phyloP scores from a whole-genome alignment of 1,139 yeast genomes.

The Debaryomyces nepalensis region DNA sequence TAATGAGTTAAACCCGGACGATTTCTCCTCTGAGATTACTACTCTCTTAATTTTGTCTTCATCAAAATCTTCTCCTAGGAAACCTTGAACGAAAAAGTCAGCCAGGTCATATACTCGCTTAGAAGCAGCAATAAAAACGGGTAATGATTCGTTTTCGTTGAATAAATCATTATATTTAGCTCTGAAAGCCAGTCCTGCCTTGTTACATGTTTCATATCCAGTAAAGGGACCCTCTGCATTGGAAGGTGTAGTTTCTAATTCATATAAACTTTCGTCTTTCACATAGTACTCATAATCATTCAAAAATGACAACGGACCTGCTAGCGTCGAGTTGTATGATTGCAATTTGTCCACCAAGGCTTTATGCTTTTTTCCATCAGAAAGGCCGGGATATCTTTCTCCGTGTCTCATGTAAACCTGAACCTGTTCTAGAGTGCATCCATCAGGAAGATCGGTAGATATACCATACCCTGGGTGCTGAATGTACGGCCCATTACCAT shows the following conservation, averaged over 20 bases:
- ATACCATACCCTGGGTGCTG: slow-evolving; percentile 42
- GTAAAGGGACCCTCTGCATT: slow-evolving; percentile 29
- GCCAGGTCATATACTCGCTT: slow-evolving; percentile 38
- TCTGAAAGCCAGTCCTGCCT: slow-evolving; percentile 39
- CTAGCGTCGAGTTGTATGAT: slow-evolving; percentile 22
- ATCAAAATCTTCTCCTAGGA: slow-evolving; percentile 27
- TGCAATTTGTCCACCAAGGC: slow-evolving; percentile 27
- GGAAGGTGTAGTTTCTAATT: slow-evolving; percentile 32
- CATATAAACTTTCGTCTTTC: slow-evolving; percentile 29
- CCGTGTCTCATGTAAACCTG: slow-evolving; percentile 44
- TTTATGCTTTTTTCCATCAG: slow-evolving; percentile 29
- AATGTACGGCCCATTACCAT: slow-evolving; percentile 44
- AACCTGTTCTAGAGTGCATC: slow-evolving; percentile 40
- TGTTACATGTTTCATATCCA: slow-evolving; percentile 26
- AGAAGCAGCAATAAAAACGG: slow-evolving; percentile 38
- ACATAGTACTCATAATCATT: slow-evolving; percentile 34
- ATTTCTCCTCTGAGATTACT: slow-evolving; percentile 29
- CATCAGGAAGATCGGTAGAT: slow-evolving; percentile 35
- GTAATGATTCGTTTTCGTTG: slow-evolving; percentile 25
- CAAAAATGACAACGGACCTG: slow-evolving; percentile 31
- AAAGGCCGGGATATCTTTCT: slow-evolving; percentile 39
- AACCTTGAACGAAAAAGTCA: slow-evolving; percentile 36
- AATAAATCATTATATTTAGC: slow-evolving; percentile 33
- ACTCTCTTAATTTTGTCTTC: slow-evolving; percentile 24
- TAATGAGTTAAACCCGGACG: slow-evolving; percentile 33